These are phyloP conservation scores for Tilletiaria anomala DNA, from an alignment of 1,284 basidiomycete genomes.

Conservation along the genomic window DNA sequence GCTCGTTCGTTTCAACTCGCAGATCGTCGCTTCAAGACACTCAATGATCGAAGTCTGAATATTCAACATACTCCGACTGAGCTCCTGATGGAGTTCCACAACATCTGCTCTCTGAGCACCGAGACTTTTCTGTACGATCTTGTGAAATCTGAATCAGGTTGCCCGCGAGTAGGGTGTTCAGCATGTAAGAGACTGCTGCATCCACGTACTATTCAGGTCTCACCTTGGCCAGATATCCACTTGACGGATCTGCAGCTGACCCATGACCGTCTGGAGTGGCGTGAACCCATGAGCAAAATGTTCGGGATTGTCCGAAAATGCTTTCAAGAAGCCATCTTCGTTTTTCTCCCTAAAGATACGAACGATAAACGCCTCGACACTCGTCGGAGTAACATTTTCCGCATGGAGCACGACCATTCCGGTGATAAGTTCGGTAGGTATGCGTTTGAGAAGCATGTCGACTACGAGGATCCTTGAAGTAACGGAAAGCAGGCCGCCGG, in stretches of 20 bases:
- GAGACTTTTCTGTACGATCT: conserved; percentile 22
- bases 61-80: conserved; percentile 72
- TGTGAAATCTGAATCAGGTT: conserved; percentile 57
- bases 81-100: conserved; percentile 72
- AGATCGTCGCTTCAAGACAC: conserved; percentile 80
- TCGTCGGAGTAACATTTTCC: conserved; percentile 67
- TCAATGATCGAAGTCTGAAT: conserved; percentile 87
- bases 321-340: conserved; percentile 73
- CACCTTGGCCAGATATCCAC: conserved; percentile 69
- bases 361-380: conserved; percentile 32
- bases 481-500: conserved; percentile 60
- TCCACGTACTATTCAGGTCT: not conserved
- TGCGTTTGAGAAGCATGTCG: conserved; percentile 73
- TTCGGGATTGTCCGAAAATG: conserved; percentile 91
- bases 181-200: not conserved
- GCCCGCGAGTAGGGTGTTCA: not conserved
- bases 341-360: conserved; percentile 30
- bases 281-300: conserved; percentile 80
- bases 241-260: conserved; percentile 71
- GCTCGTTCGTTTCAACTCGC: conserved; percentile 78
- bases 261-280: conserved; percentile 79
- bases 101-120: conserved; percentile 59
- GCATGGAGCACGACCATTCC: conserved; percentile 89
- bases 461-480: conserved; percentile 88
- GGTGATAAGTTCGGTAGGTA: conserved; percentile 70